Evolutionary conservation across 257 asterid genomes (phyloP), one percentile per base, ranked within the genome.

Genomic region (Solanum virginianum): DNA sequence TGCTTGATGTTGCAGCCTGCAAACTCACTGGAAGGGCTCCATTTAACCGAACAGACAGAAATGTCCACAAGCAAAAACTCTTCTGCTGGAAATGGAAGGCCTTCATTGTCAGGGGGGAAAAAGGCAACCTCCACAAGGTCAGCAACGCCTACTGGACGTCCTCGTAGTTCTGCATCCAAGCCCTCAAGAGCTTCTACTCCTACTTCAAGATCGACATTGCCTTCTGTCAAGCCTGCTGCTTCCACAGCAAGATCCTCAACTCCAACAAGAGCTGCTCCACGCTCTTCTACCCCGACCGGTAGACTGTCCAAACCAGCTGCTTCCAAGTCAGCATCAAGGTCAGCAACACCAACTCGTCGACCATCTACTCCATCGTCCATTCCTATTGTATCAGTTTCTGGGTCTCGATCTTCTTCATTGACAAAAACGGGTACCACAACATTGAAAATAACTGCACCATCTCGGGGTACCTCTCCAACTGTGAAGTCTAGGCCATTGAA

Each of bases 181-280:
- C 88, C 93, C 60, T 88, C 91, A 32, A 90, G 94, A 77, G 60
- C 93, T 43, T 89, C 92, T 39, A 92, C 94, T 6, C 96, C 98
- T 79, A 89, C 90, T 82, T 85, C 93, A 60, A 87, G 95, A 90
- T 80, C 93, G 9, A 18, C 91, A 24, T 29, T 88, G 10, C 89
- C 93, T 80, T 88, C 97, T 36, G 86, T 86, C 15, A 95, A 87
- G 87, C 88, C 94, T 5, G 20, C 49, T 49, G 86, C 89, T 53
- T 85, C 91, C 66, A 77, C 84, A 57, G 88, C 81, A 18, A 90
- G 93, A 87, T 91, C 94, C 70, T 91, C 93, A 60, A 88, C 96
- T 83, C 91, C 94, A 8, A 49, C 90, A 24, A 88, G 89, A 86
- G 86, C 88, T 51, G 53, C 86, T 26, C 85, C 95, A 16, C 92